Conservation (phyloP, 495 filamentous ascomycete genomes). For the Hypoxylon cercidicola region DNA sequence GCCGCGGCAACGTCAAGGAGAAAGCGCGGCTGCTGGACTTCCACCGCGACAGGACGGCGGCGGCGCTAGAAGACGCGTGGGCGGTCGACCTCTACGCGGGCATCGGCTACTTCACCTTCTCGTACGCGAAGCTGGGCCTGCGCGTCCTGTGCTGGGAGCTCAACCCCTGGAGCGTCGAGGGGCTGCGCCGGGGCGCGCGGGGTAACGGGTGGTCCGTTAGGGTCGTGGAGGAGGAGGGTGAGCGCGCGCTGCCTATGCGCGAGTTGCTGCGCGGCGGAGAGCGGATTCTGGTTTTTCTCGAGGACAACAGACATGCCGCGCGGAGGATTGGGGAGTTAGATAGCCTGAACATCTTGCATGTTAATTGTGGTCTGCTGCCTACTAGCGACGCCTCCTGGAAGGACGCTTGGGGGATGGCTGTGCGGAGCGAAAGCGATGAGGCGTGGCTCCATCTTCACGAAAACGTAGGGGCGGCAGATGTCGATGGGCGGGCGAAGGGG, state of each 20-base stretch:
- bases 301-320: slow-evolving; percentile 70
- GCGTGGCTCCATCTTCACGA: slow-evolving; percentile 89
- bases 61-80: slow-evolving; percentile 32
- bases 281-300: slow-evolving; percentile 72
- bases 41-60: slow-evolving; percentile 35
- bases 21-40: slow-evolving; percentile 77
- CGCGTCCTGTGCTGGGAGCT: slow-evolving; percentile 88
- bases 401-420: slow-evolving; percentile 65
- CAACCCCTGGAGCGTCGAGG: slow-evolving; percentile 89
- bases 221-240: slow-evolving; percentile 56
- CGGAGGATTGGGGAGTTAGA: slow-evolving; percentile 52
- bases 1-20: slow-evolving; percentile 86
- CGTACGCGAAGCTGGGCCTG: slow-evolving; percentile 77
- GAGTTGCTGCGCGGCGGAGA: slow-evolving; percentile 46
- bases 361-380: slow-evolving; percentile 85
- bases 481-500: slow-evolving; percentile 64
- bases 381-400: slow-evolving; percentile 72
- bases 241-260: slow-evolving; percentile 35
- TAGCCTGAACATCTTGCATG: slow-evolving; percentile 61
- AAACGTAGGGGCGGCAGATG: slow-evolving; percentile 74
- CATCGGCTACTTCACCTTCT: slow-evolving; percentile 92
- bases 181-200: slow-evolving; percentile 73
- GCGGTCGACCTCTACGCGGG: slow-evolving; percentile 90
- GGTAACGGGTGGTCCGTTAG: slow-evolving; percentile 72
- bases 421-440: slow-evolving; percentile 24